These are phyloP conservation scores for Geosmithia flava DNA, from an alignment of 2,329 filamentous ascomycete genomes.

Conservation along the genomic window DNA sequence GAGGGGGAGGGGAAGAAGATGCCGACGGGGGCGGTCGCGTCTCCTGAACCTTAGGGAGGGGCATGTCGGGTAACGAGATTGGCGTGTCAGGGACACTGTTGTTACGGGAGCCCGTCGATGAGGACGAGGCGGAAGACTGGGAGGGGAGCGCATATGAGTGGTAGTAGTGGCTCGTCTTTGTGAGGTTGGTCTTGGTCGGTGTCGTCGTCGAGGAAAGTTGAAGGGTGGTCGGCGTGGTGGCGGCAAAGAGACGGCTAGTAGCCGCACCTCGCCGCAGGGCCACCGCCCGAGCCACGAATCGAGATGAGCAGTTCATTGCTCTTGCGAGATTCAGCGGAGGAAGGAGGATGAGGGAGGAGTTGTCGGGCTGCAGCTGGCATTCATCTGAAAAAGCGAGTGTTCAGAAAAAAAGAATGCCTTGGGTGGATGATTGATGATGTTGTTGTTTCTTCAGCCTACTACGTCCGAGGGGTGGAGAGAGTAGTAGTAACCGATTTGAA, in stretches of 20 bases:
- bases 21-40: constrained; percentile 20
- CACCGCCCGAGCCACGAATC: constrained; percentile 25
- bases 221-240: constrained; percentile 11
- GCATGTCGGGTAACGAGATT: constrained; percentile 26
- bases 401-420: not conserved
- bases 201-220: not conserved
- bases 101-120: constrained; percentile 15
- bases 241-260: not conserved
- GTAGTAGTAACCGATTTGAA: not conserved
- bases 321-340: constrained; percentile 12
- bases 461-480: not conserved
- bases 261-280: constrained; percentile 16
- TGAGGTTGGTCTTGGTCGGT: not conserved
- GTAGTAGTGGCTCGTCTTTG: constrained; percentile 21
- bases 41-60: constrained; percentile 37
- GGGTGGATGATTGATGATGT: not conserved
- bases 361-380: constrained; percentile 1
- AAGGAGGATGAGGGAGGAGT: not conserved
- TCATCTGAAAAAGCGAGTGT: not conserved
- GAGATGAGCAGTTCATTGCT: constrained; percentile 31
- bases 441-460: not conserved
- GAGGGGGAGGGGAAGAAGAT: constrained; percentile 6
- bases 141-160: constrained; percentile 39
- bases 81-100: constrained; percentile 33
- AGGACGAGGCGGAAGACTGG: constrained; percentile 23